Evolutionary conservation across 805 yeast species (phyloP), one percentile per base, ranked within the genome.

Genomic region (Wickerhamomyces kurtzmanii): DNA sequence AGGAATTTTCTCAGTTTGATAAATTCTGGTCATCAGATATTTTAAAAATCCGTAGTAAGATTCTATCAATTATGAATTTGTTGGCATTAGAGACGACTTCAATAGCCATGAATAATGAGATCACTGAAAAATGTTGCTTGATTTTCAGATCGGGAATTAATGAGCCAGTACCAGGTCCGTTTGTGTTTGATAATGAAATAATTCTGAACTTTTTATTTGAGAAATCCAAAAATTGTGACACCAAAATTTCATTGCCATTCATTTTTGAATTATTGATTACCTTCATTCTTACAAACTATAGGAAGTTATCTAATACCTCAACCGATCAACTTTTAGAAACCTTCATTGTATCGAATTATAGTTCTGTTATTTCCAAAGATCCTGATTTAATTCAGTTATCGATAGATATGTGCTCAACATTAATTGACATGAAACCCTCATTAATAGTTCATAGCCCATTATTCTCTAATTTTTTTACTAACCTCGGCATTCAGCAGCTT

Each of bases 121-220:
- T 80, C 2, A 66, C 79, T 5, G 91, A 82, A 38, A 68, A 65
- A 16, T 65, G 80, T 16, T 71, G 85, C 33, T 56, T 62, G 6
- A 67, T 85, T 3, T 61, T 84, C 37, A 75, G 71, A 39, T 40
- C 57, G 11, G 93, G 93, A 1, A 50, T 84, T 11, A 52, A 70
- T 4, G 94, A 84, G 42, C 47, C 59, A 4, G 49, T 71, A 5
- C 59, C 68, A 12, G 86, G 86, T 0, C 83, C 91, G 0, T 82
- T 80, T 49, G 74, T 68, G 8, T 65, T 80, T 32, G 52, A 55
- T 0, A 33, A 59, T 4, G 49, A 51, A 0, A 45, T 56, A 1
- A 58, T 73, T 6, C 31, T 71, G 17, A 48, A 53, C 34, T 71
- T 58, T 34, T 59, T 59, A 17, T 33, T 33, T 12, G 42, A 42